Evolutionary conservation across 192 early-diverging fungal species (phyloP).

Genomic region (Backusella sp.): DNA sequence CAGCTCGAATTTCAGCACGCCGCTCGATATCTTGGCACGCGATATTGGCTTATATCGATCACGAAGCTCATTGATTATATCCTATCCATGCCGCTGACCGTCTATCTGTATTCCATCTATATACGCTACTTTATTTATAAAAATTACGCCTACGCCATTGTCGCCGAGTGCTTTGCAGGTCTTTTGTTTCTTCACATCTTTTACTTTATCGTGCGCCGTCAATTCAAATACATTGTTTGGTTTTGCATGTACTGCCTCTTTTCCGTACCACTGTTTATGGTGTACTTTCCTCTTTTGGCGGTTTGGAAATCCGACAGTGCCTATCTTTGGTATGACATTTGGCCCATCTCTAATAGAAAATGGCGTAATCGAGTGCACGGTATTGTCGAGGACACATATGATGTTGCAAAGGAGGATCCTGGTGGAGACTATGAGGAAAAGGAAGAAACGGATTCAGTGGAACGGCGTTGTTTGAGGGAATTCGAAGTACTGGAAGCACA

Average conservation of each 20-base stretch:
- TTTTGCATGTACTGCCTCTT: constrained; percentile 28
- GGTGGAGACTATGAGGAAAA: neutral
- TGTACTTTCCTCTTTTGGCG: constrained; percentile 37
- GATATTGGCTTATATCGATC: constrained; percentile 29
- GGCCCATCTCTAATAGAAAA: constrained; percentile 23
- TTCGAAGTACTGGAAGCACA: constrained; percentile 28
- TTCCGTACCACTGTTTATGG: constrained; percentile 30
- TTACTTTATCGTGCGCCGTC: constrained; percentile 29
- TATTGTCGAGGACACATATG: neutral
- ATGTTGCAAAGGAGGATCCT: neutral
- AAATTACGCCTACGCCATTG: constrained; percentile 19
- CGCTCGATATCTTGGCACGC: constrained; percentile 22
- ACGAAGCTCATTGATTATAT: constrained; percentile 33
- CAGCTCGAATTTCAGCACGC: constrained; percentile 31
- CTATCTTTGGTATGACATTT: constrained; percentile 37
- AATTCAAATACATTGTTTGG: constrained; percentile 40
- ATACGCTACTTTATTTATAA: constrained; percentile 27
- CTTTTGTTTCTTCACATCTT: constrained; percentile 28
- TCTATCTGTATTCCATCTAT: constrained; percentile 30
- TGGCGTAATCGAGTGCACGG: constrained; percentile 29
- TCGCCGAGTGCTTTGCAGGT: constrained; percentile 19
- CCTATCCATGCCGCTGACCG: constrained; percentile 25
- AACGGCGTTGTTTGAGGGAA: constrained; percentile 16
- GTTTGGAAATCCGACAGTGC: constrained; percentile 25
- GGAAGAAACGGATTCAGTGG: neutral